phyloP scores from a whole-genome alignment of 2,329 filamentous ascomycete genomes.

The Aspergillus sclerotialis region DNA sequence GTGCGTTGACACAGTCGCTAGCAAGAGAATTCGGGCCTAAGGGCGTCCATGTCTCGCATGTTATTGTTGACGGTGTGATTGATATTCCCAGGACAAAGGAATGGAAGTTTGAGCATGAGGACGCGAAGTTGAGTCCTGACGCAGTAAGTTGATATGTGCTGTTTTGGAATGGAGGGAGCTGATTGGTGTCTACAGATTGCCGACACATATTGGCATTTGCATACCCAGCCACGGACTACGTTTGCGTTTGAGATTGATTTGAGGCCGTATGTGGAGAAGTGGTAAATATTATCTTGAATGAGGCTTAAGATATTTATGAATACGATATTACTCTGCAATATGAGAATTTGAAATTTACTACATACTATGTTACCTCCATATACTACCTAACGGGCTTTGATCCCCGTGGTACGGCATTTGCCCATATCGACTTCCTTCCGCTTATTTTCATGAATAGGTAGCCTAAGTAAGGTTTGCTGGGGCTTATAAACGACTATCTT shows the following conservation, averaged over 20 bases:
- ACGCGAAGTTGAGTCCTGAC: constrained; percentile 66
- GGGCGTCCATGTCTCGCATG: constrained; percentile 76
- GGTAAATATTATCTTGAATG: neutral
- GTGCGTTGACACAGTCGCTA: constrained; percentile 67
- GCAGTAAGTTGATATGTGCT: constrained; percentile 49
- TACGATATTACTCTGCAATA: too few species aligned
- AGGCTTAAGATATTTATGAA: too few species aligned
- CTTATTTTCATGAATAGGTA: too few species aligned
- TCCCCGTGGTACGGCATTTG: too few species aligned
- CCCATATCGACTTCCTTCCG: too few species aligned
- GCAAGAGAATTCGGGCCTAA: constrained; percentile 78
- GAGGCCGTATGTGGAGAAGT: neutral
- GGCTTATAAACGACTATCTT: too few species aligned
- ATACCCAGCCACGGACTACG: neutral
- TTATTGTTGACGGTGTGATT: constrained; percentile 78
- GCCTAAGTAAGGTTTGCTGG: too few species aligned
- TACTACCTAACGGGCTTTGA: too few species aligned
- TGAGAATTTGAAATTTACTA: too few species aligned
- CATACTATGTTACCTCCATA: too few species aligned
- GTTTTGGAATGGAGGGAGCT: constrained; percentile 2
- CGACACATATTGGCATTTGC: constrained; percentile 53
- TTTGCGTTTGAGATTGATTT: neutral
- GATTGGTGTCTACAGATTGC: constrained; percentile 59
- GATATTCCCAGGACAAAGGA: constrained; percentile 67
- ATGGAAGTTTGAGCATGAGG: constrained; percentile 49